These are phyloP conservation scores for Linum tenue DNA, from an alignment of 345 rosid species.

Conservation along the genomic window DNA sequence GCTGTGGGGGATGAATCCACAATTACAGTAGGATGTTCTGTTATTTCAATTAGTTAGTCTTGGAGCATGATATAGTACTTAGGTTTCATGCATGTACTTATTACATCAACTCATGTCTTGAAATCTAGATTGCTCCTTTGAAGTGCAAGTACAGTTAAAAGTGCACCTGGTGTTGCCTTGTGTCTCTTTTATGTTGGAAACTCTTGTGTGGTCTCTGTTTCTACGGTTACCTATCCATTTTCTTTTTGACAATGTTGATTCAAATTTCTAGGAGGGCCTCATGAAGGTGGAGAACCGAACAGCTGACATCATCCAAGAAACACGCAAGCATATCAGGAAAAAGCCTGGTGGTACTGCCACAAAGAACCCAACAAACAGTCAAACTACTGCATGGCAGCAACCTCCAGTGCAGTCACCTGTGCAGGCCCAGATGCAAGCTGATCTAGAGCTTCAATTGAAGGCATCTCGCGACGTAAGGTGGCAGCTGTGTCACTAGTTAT, in stretches of 20 bases:
- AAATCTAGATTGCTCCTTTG: not conserved
- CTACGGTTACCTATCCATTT: not conserved
- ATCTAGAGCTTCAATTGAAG: slow-evolving; percentile 29
- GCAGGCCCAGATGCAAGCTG: slow-evolving; percentile 33
- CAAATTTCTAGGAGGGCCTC: slow-evolving; percentile 21
- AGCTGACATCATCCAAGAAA: slow-evolving; percentile 25
- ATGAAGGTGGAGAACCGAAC: slow-evolving; percentile 22
- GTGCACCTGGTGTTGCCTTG: not conserved
- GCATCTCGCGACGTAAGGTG: slow-evolving; percentile 13
- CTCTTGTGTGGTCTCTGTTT: not conserved
- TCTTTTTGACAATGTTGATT: not conserved
- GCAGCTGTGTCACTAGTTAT: slow-evolving; percentile 33
- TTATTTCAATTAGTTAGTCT: too few species aligned
- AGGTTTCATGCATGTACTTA: not conserved
- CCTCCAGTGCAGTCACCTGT: slow-evolving; percentile 20
- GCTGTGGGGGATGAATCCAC: not conserved
- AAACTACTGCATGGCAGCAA: slow-evolving; percentile 17
- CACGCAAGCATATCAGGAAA: slow-evolving; percentile 24
- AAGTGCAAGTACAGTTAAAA: not conserved
- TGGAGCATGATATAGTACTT: not conserved
- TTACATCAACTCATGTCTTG: not conserved
- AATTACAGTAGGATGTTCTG: not conserved
- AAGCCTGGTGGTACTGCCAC: slow-evolving; percentile 15
- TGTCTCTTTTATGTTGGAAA: not conserved
- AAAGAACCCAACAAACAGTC: slow-evolving; percentile 7